These are phyloP conservation scores for Clonostachys byssicola DNA, from an alignment of 2,329 filamentous ascomycete genomes.

Conservation along the genomic window DNA sequence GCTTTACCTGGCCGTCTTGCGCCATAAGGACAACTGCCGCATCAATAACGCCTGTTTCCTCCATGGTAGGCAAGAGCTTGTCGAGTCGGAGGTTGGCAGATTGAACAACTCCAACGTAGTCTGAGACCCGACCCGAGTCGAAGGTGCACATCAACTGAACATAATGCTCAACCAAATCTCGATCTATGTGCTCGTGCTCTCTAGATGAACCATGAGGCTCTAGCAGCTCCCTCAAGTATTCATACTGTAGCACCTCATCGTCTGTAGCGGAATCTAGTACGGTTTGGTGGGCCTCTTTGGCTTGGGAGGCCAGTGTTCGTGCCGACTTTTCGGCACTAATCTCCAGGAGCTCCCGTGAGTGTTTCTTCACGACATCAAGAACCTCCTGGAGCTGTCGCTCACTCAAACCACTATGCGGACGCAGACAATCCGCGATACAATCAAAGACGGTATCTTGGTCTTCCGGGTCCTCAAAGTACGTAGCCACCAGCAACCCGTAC, in stretches of 20 bases:
- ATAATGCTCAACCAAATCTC: conserved; percentile 74
- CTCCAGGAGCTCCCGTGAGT: conserved; percentile 62
- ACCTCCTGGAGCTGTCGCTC: conserved; percentile 72
- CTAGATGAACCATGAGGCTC: conserved; percentile 46
- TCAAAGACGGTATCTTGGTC: conserved; percentile 74
- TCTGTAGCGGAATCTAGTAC: conserved; percentile 60
- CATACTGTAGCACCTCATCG: conserved; percentile 62
- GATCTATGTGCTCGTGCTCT: conserved; percentile 21
- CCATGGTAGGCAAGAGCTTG: conserved; percentile 79
- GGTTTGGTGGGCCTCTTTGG: conserved; percentile 60
- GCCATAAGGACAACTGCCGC: conserved; percentile 89
- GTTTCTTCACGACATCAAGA: conserved; percentile 58
- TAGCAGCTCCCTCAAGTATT: conserved; percentile 73
- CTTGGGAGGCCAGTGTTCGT: conserved; percentile 55
- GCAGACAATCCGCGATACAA: conserved; percentile 72
- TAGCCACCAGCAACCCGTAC: conserved; percentile 72
- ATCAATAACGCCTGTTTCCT: conserved; percentile 85
- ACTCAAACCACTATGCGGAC: conserved; percentile 56
- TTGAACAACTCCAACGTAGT: conserved; percentile 75
- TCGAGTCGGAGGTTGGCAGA: conserved; percentile 76
- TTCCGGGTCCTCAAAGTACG: conserved; percentile 81
- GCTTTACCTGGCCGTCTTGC: conserved; percentile 75
- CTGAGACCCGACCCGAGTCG: conserved; percentile 75
- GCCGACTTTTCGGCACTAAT: conserved; percentile 66
- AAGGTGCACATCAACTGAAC: conserved; percentile 89